These are phyloP conservation scores for Saccharomyces mikatae DNA, from an alignment of 805 yeast genomes.

Conservation along the genomic window DNA sequence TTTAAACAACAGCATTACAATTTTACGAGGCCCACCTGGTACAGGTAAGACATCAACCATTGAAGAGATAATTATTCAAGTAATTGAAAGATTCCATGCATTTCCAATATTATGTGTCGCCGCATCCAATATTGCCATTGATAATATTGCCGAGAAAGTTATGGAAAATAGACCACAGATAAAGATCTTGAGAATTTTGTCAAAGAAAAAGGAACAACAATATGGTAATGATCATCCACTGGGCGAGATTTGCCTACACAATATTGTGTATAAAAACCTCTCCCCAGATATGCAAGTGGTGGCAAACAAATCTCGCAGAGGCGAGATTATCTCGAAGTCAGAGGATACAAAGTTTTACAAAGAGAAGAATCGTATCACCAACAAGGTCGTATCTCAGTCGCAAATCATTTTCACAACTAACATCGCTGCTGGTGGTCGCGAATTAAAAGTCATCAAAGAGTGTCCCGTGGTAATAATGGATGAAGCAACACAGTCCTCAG, in stretches of 20 bases:
- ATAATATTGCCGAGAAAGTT: slow-evolving; percentile 65
- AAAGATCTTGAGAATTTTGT: slow-evolving; percentile 47
- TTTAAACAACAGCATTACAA: slow-evolving; percentile 41
- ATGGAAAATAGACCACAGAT: slow-evolving; percentile 42
- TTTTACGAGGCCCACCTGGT: slow-evolving; percentile 77
- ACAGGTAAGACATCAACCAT: slow-evolving; percentile 73
- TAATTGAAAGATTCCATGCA: slow-evolving; percentile 45
- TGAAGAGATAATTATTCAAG: slow-evolving; percentile 52
- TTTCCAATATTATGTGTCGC: slow-evolving; percentile 67
- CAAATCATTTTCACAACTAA: slow-evolving; percentile 67
- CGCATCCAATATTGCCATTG: slow-evolving; percentile 68
- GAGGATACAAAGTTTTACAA: slow-evolving; percentile 45
- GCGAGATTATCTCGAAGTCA: slow-evolving; percentile 38
- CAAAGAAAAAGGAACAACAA: slow-evolving; percentile 53
- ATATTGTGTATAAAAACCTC: slow-evolving; percentile 44
- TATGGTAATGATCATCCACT: slow-evolving; percentile 51
- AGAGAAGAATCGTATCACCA: slow-evolving; percentile 38
- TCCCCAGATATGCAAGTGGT: slow-evolving; percentile 39
- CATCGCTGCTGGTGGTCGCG: slow-evolving; percentile 63
- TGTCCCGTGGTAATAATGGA: slow-evolving; percentile 69
- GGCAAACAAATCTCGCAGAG: slow-evolving; percentile 36
- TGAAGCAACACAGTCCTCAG: slow-evolving; percentile 72
- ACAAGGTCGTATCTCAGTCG: slow-evolving; percentile 51
- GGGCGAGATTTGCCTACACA: slow-evolving; percentile 55
- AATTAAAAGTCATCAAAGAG: slow-evolving; percentile 45